A percentile compares a stretch with the other conserved stretches of the same genome.
Conservation (phyloP, 148 eudicot genomes). For the Silene latifolia region DNA sequence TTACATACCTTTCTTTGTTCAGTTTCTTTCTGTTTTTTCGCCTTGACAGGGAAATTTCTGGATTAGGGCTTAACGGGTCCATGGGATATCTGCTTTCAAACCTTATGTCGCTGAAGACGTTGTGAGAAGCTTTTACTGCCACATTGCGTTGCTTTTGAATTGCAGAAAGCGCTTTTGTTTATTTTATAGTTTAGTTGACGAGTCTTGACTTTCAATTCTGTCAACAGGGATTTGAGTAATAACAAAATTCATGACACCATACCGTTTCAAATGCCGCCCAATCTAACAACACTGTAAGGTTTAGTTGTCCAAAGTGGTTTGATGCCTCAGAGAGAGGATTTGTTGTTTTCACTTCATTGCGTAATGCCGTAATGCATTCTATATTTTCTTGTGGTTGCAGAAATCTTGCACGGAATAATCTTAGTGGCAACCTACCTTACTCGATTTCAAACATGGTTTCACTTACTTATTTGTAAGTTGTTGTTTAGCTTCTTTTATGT, state of each 20-base stretch:
- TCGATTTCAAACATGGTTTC: conserved; percentile 60
- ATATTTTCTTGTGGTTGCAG: conserved; percentile 41
- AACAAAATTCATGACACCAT: conserved; percentile 75
- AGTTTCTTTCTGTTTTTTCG: conserved; percentile 18
- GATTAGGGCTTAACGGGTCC: conserved; percentile 70
- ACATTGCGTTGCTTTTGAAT: not conserved
- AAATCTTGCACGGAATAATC: conserved; percentile 75
- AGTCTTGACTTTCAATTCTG: conserved; percentile 16
- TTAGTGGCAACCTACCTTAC: conserved; percentile 76
- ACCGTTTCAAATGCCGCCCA: conserved; percentile 88
- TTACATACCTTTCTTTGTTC: not conserved
- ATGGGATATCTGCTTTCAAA: conserved; percentile 79
- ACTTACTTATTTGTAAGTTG: conserved; percentile 66
- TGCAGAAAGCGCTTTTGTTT: not conserved
- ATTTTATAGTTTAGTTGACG: not conserved
- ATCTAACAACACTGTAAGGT: conserved; percentile 71
- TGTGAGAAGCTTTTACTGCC: conserved; percentile 43
- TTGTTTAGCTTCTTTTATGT: not conserved
- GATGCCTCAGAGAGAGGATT: not conserved
- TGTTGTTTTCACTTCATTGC: conserved; percentile 6
- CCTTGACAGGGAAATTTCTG: conserved; percentile 63
- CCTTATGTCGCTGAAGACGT: conserved; percentile 54
- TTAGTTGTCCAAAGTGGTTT: conserved; percentile 20
- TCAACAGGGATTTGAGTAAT: conserved; percentile 75
- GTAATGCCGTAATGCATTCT: conserved; percentile 5